phyloP scores from a whole-genome alignment of 108 stramenopile species.

The Schizochytrium sp. region DNA sequence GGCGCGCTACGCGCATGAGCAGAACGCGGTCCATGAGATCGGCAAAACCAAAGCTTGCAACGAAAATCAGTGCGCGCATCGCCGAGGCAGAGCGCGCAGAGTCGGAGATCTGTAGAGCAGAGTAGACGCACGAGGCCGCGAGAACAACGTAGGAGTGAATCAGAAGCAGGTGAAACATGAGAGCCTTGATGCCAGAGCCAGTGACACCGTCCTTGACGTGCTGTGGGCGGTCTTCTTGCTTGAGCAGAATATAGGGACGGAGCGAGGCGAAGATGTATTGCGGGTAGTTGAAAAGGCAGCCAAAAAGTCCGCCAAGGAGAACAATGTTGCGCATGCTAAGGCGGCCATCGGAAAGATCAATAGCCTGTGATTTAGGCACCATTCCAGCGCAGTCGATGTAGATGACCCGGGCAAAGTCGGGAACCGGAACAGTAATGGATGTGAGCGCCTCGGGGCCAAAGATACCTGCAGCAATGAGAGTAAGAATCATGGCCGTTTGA shows the following conservation, averaged over 20 bases:
- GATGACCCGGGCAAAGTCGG: not conserved
- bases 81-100: not conserved
- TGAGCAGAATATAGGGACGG: not conserved
- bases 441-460: not conserved
- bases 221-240: not conserved
- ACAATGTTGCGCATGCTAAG: not conserved
- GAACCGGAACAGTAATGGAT: not conserved
- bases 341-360: not conserved
- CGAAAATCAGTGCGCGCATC: not conserved
- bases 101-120: not conserved
- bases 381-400: not conserved
- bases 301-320: not conserved
- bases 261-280: not conserved
- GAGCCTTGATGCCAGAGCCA: not conserved
- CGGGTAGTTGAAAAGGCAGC: constrained; percentile 6
- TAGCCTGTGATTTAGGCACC: not conserved
- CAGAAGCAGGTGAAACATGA: not conserved
- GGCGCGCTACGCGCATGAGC: constrained; percentile 8
- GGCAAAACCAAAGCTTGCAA: not conserved
- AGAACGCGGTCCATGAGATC: not conserved
- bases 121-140: not conserved
- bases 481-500: not conserved
- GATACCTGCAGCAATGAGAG: not conserved
- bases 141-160: not conserved
- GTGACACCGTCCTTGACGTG: constrained; percentile 8